Evolutionary conservation across 2,329 filamentous ascomycete species (phyloP), one percentile per base, ranked within the genome.

Genomic region (Colletotrichum tropicicola): DNA sequence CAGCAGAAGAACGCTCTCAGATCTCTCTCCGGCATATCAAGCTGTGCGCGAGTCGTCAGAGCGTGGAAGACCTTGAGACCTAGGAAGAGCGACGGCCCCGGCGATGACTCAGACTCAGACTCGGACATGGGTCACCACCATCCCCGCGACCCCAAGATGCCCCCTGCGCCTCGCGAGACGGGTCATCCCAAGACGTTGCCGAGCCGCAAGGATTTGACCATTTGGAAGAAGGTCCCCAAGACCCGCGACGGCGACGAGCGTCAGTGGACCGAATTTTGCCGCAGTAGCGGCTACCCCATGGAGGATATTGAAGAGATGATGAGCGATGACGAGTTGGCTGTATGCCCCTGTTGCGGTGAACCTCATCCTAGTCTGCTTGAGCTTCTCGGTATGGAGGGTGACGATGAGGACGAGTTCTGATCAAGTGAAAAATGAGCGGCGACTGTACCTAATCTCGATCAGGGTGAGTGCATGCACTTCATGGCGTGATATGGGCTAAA

Each of bases 161-260:
- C 80, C 3, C 72, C 80, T 0, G 81, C 79, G 0, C 81, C 82
- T 9, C 59, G 73, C 19, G 80, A 82, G 53, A 72, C 75, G 30
- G 82, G 76, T 3, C 78, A 83, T 17, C 83, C 83, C 4, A 63
- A 70, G 28, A 83, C 81, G 3, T 72, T 77, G n/a, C 60, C 60
- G 4, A 68, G 17, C 32, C 59, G 65, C 2, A 78, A 80, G 17
- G 79, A 82, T 12, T 74, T 75, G 25, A 80, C 84, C 4, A 79
- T 87, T 19, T 87, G 83, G 83, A 87, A 85, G 70, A 79, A 75
- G 12, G 79, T 86, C 0, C 85, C 84, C 1, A 48, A 76, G 4
- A 73, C 73, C 17, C 78, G 81, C 17, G 80, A 82, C 59, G 69
- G 66, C 0, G 70, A 75, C 13, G 72, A 79, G 30, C 82, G 84